Evolutionary conservation across 2,329 filamentous ascomycete genomes (phyloP), one percentile per base, ranked within the genome.

Genomic region (Blastomyces emzantsi): DNA sequence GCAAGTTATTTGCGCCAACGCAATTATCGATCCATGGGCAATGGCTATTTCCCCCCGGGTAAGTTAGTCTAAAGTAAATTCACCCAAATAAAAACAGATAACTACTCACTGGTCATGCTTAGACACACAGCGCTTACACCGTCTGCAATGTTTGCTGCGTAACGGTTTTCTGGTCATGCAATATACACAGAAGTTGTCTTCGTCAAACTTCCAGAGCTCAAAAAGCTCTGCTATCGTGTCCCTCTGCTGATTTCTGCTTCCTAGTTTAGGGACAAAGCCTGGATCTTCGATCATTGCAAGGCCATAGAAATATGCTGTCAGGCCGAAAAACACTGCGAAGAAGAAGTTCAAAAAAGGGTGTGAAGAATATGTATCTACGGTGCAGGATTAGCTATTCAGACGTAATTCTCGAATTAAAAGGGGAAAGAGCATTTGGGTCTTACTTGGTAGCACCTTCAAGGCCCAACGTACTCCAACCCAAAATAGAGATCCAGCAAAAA

Each of bases 1-100:
- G 87, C 72, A 97, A 90, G 74, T 97, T 99, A 79, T 97, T 97
- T 67, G 94, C 85, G 54, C 90, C 94, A 52, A 99, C 85, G 71
- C 94, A 99, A 76, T 97, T 97, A 77, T 96, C 90, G 30, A 97
- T 90, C 94, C 94, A 99, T 0, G 94, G 94, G 72, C 94, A 99
- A 73, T 99, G 94, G 72, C 91, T 95, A 68, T 41, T n/a, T 55
- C 15, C 28, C 30, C 52, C 28, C 2, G 28, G 28, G 28, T 22
- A 11, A 8, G 17, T 56, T 56, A 56, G 33, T 39, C 30, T n/a
- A 3, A 61, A 43, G 41, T 61, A 25, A 41, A 63, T 66, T 55
- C 66, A 30, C 13, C n/a, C 61, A 56, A 66, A 55, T 30, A 25
- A 61, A 13, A 22, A 15, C 56, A 22, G 11, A 15, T 33, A 22